Conservation (phyloP, 2,329 filamentous ascomycete genomes). For the Curvularia verruculosa region DNA sequence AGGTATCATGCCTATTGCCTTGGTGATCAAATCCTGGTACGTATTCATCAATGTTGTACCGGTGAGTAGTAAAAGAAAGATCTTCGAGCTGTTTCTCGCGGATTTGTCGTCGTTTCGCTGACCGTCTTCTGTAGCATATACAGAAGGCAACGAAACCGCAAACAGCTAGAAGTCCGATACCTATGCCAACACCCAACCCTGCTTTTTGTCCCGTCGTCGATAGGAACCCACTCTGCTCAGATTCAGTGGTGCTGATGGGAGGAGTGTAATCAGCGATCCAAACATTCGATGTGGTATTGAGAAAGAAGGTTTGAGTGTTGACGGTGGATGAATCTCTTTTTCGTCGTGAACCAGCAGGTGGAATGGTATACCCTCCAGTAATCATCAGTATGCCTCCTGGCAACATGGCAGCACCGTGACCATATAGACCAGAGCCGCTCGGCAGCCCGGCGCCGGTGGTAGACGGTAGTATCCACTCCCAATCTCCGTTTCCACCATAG, state of each 20-base stretch:
- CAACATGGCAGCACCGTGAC: conserved; percentile 67
- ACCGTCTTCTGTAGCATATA: conserved; percentile 54
- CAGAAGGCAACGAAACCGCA: conserved; percentile 52
- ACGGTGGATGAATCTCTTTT: conserved; percentile 44
- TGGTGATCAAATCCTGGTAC: conserved; percentile 43
- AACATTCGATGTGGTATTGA: conserved; percentile 65
- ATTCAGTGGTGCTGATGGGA: conserved; percentile 39
- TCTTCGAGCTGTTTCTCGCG: conserved; percentile 63
- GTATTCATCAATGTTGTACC: conserved; percentile 51
- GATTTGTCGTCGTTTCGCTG: conserved; percentile 48
- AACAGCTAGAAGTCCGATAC: conserved; percentile 52
- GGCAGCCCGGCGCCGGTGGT: conserved; percentile 53
- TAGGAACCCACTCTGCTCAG: conserved; percentile 41
- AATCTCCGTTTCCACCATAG: conserved; percentile 67
- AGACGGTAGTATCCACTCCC: conserved; percentile 71
- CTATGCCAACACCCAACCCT: conserved; percentile 54
- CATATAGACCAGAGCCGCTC: conserved; percentile 60
- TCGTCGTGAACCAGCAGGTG: conserved; percentile 43
- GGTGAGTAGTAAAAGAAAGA: conserved; percentile 58
- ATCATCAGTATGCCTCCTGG: conserved; percentile 67
- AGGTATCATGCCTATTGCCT: conserved; percentile 49
- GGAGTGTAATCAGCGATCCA: conserved; percentile 65
- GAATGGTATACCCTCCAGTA: conserved; percentile 63
- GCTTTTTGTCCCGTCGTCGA: conserved; percentile 54
- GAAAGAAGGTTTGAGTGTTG: conserved; percentile 61